Percentiles rank a stretch among this genome's conserved stretches.
These are phyloP conservation scores for Corymbia maculata DNA, from an alignment of 345 rosid genomes.

Conservation along the genomic window DNA sequence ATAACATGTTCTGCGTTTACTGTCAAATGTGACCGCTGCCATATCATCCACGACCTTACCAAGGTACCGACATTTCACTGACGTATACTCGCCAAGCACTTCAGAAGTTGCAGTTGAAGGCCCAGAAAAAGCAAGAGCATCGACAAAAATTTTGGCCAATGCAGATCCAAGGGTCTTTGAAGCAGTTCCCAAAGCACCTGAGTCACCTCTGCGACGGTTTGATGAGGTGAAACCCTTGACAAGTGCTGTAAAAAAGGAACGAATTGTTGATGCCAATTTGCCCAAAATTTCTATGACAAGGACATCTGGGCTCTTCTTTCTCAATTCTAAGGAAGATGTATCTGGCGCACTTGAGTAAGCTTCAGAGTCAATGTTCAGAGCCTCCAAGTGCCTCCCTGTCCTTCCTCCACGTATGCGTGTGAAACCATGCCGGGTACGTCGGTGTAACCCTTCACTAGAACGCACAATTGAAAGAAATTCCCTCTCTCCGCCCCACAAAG, in stretches of 20 bases:
- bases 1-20: slow-evolving; percentile 71
- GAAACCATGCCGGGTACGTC: slow-evolving; percentile 78
- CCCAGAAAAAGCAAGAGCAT: slow-evolving; percentile 79
- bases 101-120: slow-evolving; percentile 41
- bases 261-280: slow-evolving; percentile 61
- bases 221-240: slow-evolving; percentile 89
- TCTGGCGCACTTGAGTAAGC: slow-evolving; percentile 46
- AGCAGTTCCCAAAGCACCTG: slow-evolving; percentile 60
- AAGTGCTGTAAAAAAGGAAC: slow-evolving; percentile 73
- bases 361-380: slow-evolving; percentile 63
- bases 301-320: slow-evolving; percentile 72
- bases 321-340: slow-evolving; percentile 48
- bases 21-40: slow-evolving; percentile 67
- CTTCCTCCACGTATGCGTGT: slow-evolving; percentile 89
- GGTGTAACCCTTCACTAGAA: slow-evolving; percentile 66
- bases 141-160: slow-evolving; percentile 69
- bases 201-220: slow-evolving; percentile 86
- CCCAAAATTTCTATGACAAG: slow-evolving; percentile 58
- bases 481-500: slow-evolving; percentile 74
- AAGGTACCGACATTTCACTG: slow-evolving; percentile 88
- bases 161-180: slow-evolving; percentile 84
- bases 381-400: slow-evolving; percentile 69
- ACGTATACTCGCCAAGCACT: slow-evolving; percentile 48
- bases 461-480: slow-evolving; percentile 75
- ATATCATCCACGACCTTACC: slow-evolving; percentile 93